phyloP scores from a whole-genome alignment of 2,329 filamentous ascomycete species.

The Hypoxylon sp. region DNA sequence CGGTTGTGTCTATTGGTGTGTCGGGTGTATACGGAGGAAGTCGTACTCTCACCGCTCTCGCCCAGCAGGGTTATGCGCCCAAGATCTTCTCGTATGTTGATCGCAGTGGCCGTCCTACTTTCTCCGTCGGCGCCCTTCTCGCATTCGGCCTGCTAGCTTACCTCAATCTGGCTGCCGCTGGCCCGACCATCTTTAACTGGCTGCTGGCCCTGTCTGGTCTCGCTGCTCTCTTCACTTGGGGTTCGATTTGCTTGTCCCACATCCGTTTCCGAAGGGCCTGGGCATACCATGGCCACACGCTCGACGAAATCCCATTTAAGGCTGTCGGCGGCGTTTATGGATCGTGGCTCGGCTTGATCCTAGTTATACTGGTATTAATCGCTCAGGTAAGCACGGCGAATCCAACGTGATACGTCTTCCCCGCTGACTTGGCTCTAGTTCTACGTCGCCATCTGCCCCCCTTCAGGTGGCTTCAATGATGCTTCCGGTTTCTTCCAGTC shows the following conservation, averaged over 20 bases:
- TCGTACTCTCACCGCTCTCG: constrained; percentile 70
- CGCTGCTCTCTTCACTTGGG: constrained; percentile 76
- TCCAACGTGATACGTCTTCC: neutral
- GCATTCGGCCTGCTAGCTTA: constrained; percentile 66
- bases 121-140: constrained; percentile 63
- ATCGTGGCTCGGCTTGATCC: constrained; percentile 72
- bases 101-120: constrained; percentile 67
- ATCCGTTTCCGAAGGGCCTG: constrained; percentile 77
- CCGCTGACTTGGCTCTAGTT: constrained; percentile 52
- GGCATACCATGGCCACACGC: constrained; percentile 70
- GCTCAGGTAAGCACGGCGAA: constrained; percentile 60
- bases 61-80: constrained; percentile 71
- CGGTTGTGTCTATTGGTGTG: constrained; percentile 70
- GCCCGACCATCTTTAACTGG: constrained; percentile 72
- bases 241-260: constrained; percentile 75
- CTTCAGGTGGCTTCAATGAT: constrained; percentile 50
- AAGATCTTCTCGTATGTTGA: constrained; percentile 70
- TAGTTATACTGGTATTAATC: constrained; percentile 69
- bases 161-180: constrained; percentile 59
- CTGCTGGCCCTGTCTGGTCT: constrained; percentile 74
- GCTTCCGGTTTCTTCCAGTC: constrained; percentile 66
- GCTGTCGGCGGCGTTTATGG: constrained; percentile 72
- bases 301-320: constrained; percentile 76
- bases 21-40: constrained; percentile 71
- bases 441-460: constrained; percentile 60